Evolutionary conservation across 2,329 filamentous ascomycete genomes (phyloP).

Genomic region (Colletotrichum incanum): DNA sequence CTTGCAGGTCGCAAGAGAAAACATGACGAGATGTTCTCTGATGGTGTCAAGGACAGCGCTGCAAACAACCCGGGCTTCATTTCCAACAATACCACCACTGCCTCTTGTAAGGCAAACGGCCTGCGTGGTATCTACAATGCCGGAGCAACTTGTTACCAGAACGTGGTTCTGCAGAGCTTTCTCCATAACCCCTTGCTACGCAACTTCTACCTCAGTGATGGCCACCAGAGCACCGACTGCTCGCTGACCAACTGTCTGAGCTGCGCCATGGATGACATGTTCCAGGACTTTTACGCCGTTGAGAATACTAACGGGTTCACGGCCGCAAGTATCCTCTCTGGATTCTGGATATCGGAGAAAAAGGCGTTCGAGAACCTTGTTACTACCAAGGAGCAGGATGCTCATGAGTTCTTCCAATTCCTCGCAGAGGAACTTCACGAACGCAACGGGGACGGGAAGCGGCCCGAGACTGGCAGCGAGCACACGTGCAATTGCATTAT

Average conservation of each 20-base stretch:
- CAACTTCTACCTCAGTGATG: conserved; percentile 93
- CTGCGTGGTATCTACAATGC: conserved; percentile 96
- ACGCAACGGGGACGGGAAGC: conserved; percentile 81
- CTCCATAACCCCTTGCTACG: conserved; percentile 93
- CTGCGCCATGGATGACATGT: conserved; percentile 82
- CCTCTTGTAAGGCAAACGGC: conserved; percentile 88
- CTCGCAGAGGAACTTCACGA: conserved; percentile 92
- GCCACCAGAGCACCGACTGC: conserved; percentile 86
- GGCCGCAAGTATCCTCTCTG: conserved; percentile 88
- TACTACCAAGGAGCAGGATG: conserved; percentile 95
- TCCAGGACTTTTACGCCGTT: conserved; percentile 78
- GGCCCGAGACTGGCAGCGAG: conserved; percentile 71
- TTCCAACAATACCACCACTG: conserved; percentile 81
- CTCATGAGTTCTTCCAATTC: conserved; percentile 97
- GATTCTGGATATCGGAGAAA: conserved; percentile 89
- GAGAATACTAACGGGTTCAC: conserved; percentile 92
- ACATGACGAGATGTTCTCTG: conserved; percentile 78
- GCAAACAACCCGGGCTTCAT: conserved; percentile 79
- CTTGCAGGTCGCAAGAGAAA: conserved; percentile 79
- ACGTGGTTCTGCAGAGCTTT: conserved; percentile 93
- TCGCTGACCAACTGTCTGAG: conserved; percentile 74
- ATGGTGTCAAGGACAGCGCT: conserved; percentile 70
- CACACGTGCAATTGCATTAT: conserved; percentile 89
- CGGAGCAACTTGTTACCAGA: conserved; percentile 98
- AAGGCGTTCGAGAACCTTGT: conserved; percentile 82